Base-by-base conservation (phyloP, 2,329 filamentous ascomycete species). In the Parafenestella ontariensis region DNA sequence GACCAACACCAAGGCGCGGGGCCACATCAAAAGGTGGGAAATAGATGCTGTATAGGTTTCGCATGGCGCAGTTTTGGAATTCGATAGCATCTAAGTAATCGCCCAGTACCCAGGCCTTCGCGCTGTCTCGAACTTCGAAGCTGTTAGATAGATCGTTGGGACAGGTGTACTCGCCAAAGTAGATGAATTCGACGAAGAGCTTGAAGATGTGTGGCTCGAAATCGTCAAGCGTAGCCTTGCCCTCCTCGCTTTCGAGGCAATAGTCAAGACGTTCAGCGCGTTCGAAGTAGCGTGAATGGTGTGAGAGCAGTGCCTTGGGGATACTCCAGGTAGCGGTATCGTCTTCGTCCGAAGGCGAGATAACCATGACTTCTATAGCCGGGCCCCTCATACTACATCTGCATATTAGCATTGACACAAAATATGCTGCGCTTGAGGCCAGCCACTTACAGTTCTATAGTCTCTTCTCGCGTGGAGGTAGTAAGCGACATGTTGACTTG, bases 101-200 rank as follows among this genome's bases (percentile, higher is more conserved):
- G n/a, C 55, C 49, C 10, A 58, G 29, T 13, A 58, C 40, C 55
- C 55, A 56, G 8, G 52, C 52, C 20, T 56, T 56, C 5, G 45
- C 47, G 26, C 41, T 45, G 1, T 50, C 33, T 5, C 40, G 28
- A 10, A 49, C 40, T 8, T 28, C 40, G 24, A 28, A 5, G 9
- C 23, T 24, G 29, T 43, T 41, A 15, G 3, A 21, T 3, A 46
- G 44, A 21, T 52, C 44, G 28, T 54, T 40, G n/a, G 29, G 31
- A 10, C 42, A 23, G 17, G 7, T 46, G 33, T 54, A 54, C 4
- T 37, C 8, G 10, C 37, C 49, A 28, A 21, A 50, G 21, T 52
- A 45, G 10, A 59, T 41, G 46, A 53, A 56, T 26, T 45, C 34
- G 13, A 59, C 21, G 43, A 59, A 56, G 7, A 51, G 26, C 17